These are phyloP conservation scores for Xerocomus brunneocitrinus DNA, from an alignment of 768 basidiomycete genomes.

Conservation along the genomic window DNA sequence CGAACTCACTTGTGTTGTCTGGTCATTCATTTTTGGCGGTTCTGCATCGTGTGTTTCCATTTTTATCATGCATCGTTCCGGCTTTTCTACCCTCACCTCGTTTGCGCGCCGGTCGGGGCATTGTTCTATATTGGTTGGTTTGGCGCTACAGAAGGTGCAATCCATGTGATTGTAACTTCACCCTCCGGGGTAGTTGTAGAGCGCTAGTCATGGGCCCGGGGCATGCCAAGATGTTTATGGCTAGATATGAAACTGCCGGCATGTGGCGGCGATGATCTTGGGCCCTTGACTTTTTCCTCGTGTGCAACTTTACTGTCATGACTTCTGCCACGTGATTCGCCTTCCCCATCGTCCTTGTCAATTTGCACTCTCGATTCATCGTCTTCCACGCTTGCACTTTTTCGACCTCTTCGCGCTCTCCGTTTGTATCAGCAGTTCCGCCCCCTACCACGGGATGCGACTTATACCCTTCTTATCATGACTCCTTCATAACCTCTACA, in stretches of 20 bases:
- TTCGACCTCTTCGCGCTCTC: not conserved
- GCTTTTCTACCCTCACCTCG: not conserved
- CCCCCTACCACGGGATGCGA: not conserved
- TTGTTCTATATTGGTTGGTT: not conserved
- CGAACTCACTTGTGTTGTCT: not conserved
- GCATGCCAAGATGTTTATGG: not conserved
- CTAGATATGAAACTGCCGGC: not conserved
- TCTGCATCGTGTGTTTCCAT: conserved; percentile 1
- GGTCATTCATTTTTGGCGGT: not conserved
- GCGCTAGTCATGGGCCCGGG: not conserved
- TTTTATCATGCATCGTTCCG: not conserved
- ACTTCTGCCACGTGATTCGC: not conserved
- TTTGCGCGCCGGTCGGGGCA: not conserved
- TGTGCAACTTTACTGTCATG: not conserved
- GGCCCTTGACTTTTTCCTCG: not conserved
- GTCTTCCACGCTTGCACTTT: conserved; percentile 5
- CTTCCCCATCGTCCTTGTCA: not conserved
- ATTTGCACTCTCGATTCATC: not conserved
- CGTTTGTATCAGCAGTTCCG: not conserved
- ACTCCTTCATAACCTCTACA: not conserved
- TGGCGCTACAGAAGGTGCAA: not conserved
- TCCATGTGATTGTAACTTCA: conserved; percentile 2
- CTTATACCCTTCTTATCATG: not conserved
- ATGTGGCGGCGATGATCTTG: not conserved
- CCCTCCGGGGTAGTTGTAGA: not conserved